Percentiles rank a stretch among this genome's conserved stretches.
Evolutionary conservation across 371 early-diverging fungal species (phyloP).

Genomic region (Saksenaea vasiformis): DNA sequence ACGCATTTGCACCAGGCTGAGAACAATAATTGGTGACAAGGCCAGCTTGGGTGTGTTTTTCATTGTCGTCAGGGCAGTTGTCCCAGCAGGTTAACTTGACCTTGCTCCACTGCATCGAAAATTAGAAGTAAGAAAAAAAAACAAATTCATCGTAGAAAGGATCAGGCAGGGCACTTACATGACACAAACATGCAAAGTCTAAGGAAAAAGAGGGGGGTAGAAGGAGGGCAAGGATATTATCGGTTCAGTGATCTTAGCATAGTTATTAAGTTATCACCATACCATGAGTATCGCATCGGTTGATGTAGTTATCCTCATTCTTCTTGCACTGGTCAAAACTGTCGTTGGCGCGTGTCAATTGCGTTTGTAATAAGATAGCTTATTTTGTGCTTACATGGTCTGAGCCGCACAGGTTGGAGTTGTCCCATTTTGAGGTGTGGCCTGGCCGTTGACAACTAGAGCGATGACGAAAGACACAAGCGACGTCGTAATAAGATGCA

Average conservation of each 20-base stretch:
- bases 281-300: conserved; percentile 22
- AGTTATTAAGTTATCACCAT: background rate
- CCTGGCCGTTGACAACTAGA: conserved; percentile 6
- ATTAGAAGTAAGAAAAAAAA: background rate
- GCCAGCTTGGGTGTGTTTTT: background rate
- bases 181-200: conserved; percentile 32
- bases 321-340: conserved; percentile 32
- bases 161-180: conserved; percentile 13
- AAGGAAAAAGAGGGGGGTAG: conserved; percentile 4
- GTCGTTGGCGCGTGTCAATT: background rate
- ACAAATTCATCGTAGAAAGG: background rate
- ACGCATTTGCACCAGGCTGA: conserved; percentile 14
- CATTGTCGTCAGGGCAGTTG: background rate
- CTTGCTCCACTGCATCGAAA: conserved; percentile 18
- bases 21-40: conserved; percentile 2
- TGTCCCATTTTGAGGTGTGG: conserved; percentile 9
- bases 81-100: conserved; percentile 25
- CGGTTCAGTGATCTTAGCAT: conserved; percentile 6
- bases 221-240: background rate
- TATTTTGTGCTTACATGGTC: conserved; percentile 25
- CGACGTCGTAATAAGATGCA: conserved; percentile 9
- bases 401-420: conserved; percentile 28
- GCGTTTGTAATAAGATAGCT: background rate
- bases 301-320: conserved; percentile 32
- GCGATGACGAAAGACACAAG: conserved; percentile 8